Evolutionary conservation across 1,139 yeast genomes (phyloP).

Genomic region (Suhomyces atakaporum): DNA sequence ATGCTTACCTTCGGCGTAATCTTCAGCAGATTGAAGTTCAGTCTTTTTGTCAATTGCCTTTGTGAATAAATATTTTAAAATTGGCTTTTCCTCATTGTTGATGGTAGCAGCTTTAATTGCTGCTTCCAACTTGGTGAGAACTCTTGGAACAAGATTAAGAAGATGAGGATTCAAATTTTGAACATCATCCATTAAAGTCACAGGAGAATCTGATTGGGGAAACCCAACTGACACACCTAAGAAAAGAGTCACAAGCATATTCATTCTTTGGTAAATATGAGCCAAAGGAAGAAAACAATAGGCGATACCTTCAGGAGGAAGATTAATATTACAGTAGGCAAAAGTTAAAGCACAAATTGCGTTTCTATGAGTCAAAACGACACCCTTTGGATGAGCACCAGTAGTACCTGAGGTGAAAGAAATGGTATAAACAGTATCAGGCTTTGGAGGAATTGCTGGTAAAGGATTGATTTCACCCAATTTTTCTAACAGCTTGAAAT

Average conservation of each 20-base stretch:
- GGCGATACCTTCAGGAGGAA: not conserved
- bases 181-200: slow-evolving; percentile 42
- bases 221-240: slow-evolving; percentile 39
- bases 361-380: slow-evolving; percentile 33
- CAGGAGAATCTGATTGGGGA: slow-evolving; percentile 42
- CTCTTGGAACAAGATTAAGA: slow-evolving; percentile 27
- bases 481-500: slow-evolving; percentile 33
- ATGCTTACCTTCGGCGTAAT: slow-evolving; percentile 33
- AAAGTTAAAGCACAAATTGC: slow-evolving; percentile 29
- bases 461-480: slow-evolving; percentile 26
- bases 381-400: slow-evolving; percentile 42
- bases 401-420: slow-evolving; percentile 43
- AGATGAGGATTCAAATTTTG: slow-evolving; percentile 33
- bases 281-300: slow-evolving; percentile 61
- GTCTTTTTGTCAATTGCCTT: slow-evolving; percentile 36
- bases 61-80: slow-evolving; percentile 26
- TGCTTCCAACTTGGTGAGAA: slow-evolving; percentile 26
- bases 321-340: slow-evolving; percentile 13
- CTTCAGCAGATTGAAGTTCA: slow-evolving; percentile 30
- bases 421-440: slow-evolving; percentile 27
- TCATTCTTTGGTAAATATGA: slow-evolving; percentile 62
- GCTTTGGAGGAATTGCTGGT: slow-evolving; percentile 23
- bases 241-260: slow-evolving; percentile 28
- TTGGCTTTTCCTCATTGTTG: slow-evolving; percentile 43
- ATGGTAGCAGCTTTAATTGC: slow-evolving; percentile 25